Base-by-base conservation (phyloP, 2,329 filamentous ascomycete genomes). In the Dryadomyces quercivorus region DNA sequence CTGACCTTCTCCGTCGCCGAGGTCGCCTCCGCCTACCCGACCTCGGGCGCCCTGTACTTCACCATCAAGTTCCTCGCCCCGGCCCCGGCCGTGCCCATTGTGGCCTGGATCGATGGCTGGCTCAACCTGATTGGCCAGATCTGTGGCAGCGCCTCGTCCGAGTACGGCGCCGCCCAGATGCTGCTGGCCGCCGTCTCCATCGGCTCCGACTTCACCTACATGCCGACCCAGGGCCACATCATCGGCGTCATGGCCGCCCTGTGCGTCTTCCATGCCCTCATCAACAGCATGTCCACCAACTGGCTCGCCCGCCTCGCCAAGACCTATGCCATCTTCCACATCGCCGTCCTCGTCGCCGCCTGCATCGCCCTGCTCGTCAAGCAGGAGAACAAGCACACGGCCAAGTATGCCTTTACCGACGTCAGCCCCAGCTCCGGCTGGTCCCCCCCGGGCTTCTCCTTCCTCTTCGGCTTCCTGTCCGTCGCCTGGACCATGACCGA, bases 401-500 rank as follows among this genome's bases (percentile, higher is more conserved):
- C 76, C 15, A 63, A 64, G 20, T 81, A 78, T 59, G 77, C 77
- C 42, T 81, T 80, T 61, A 80, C 77, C 8, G 61, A 79, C 52
- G 70, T 80, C 51, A 69, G 75, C 47, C 69, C 74, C 2, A 65
- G 64, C 22, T 77, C 73, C 0, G 78, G 78, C 40, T 82, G 78
- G 78, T 68, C 61, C 0, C 77, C 77, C 0, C 65, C 70, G 2
- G 77, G 77, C 21, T 80, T 75, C 63, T 75, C 74, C 3, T 81
- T 78, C 62, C 62, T 80, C n/a, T 80, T 81, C 56, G 78, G 78
- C n/a, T 80, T 80, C 62, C 66, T 82, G 26, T 77, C 75, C 2
- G 78, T 79, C 42, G 73, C 73, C 20, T 82, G 78, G 78, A 80
- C 76, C 53, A 81, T 81, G 77, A 81, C 76, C 76, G 63, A 66